phyloP scores from a whole-genome alignment of 1,139 yeast genomes.

The Protomyces inundatus region DNA sequence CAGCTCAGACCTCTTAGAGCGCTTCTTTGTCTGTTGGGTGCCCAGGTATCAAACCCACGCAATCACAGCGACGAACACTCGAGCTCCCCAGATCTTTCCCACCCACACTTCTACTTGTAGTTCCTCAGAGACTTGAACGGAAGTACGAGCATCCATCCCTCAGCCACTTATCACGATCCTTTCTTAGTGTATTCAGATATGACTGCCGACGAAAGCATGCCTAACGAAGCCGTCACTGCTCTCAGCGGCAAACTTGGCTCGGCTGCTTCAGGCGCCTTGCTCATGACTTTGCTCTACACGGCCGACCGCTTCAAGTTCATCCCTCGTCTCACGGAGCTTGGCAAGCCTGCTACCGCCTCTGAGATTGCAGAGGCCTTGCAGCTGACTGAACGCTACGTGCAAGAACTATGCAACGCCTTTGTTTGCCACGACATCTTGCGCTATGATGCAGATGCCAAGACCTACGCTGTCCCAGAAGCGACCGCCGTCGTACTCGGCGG shows the following conservation, averaged over 20 bases:
- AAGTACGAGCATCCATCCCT: too few species aligned
- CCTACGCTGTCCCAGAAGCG: background rate
- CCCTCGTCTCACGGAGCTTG: background rate
- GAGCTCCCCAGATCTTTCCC: too few species aligned
- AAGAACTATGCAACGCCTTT: background rate
- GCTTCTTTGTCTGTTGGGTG: too few species aligned
- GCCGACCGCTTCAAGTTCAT: background rate
- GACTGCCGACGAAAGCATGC: too few species aligned
- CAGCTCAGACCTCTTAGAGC: too few species aligned
- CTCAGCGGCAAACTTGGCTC: background rate
- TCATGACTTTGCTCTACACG: background rate
- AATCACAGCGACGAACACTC: too few species aligned
- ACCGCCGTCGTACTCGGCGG: background rate
- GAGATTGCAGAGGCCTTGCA: background rate
- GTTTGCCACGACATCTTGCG: background rate
- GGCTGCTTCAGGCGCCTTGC: background rate
- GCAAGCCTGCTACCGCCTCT: background rate
- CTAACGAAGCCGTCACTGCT: background rate
- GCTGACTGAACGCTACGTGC: background rate
- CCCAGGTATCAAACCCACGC: too few species aligned
- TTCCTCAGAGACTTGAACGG: too few species aligned
- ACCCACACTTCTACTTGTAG: too few species aligned
- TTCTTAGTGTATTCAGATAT: too few species aligned
- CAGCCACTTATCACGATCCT: too few species aligned
- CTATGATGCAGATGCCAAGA: background rate